These are phyloP conservation scores for Xylariaceae sp. DNA, from an alignment of 2,329 filamentous ascomycete species.

Conservation along the genomic window DNA sequence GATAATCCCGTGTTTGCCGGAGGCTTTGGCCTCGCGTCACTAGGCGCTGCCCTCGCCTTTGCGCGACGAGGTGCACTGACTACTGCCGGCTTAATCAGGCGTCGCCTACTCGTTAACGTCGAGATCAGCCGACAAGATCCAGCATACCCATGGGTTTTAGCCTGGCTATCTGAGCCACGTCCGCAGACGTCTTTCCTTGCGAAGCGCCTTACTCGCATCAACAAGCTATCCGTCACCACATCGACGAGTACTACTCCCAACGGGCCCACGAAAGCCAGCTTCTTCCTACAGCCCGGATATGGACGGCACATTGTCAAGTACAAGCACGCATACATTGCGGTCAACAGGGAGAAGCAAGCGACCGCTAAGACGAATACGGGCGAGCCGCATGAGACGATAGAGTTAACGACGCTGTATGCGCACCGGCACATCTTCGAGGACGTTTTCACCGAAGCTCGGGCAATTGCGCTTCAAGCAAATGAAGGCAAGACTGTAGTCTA, in stretches of 20 bases:
- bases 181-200: conserved; percentile 65
- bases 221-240: conserved; percentile 64
- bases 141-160: conserved; percentile 91
- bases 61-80: conserved; percentile 78
- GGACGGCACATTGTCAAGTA: conserved; percentile 89
- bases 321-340: conserved; percentile 83
- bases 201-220: conserved; percentile 63
- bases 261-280: conserved; percentile 76
- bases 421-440: conserved; percentile 89
- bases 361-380: conserved; percentile 83
- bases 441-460: conserved; percentile 86
- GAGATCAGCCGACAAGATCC: conserved; percentile 95
- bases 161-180: conserved; percentile 90
- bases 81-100: conserved; percentile 75
- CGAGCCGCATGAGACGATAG: conserved; percentile 92
- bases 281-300: conserved; percentile 88
- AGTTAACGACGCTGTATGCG: conserved; percentile 87
- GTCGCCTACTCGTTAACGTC: conserved; percentile 89
- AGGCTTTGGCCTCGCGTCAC: conserved; percentile 88
- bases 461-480: conserved; percentile 76
- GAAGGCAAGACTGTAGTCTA: conserved; percentile 96
- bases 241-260: conserved; percentile 63
- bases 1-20: conserved; percentile 69
- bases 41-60: conserved; percentile 82
- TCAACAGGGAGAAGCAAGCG: conserved; percentile 83